These are phyloP conservation scores for Nakazawaea pomicola DNA, from an alignment of 805 yeast genomes.

Conservation along the genomic window DNA sequence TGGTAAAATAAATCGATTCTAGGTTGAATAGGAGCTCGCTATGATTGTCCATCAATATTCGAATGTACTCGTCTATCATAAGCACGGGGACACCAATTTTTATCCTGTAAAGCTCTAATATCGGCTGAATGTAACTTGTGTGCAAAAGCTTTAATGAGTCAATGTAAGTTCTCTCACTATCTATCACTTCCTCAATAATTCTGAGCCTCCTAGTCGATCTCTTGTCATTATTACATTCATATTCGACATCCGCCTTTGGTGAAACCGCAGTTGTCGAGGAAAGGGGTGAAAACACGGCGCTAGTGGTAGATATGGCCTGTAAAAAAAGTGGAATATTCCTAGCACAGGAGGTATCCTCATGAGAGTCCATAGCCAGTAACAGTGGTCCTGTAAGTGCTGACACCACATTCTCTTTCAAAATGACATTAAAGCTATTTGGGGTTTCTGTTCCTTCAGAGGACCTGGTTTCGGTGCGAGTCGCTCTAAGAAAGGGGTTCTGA, in stretches of 20 bases:
- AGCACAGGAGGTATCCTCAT: too few species aligned
- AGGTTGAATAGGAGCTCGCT: slow-evolving; percentile 24
- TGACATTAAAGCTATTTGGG: too few species aligned
- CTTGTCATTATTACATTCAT: background rate
- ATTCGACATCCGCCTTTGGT: background rate
- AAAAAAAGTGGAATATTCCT: too few species aligned
- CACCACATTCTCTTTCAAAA: too few species aligned
- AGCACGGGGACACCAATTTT: slow-evolving; percentile 31
- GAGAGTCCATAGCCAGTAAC: too few species aligned
- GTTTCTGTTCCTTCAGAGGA: background rate
- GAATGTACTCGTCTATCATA: slow-evolving; percentile 25
- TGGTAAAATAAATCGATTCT: slow-evolving; percentile 16
- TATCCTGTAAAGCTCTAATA: slow-evolving; percentile 18
- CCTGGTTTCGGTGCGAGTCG: background rate
- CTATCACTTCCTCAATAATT: slow-evolving; percentile 40
- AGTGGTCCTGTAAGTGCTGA: too few species aligned
- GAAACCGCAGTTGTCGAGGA: background rate
- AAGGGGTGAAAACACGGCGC: background rate
- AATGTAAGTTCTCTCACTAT: slow-evolving; percentile 45
- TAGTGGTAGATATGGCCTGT: background rate
- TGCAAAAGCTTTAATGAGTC: slow-evolving; percentile 37
- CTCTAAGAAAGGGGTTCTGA: background rate
- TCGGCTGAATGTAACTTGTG: slow-evolving; percentile 37
- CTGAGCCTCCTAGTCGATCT: slow-evolving; percentile 17
- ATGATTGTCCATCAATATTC: slow-evolving; percentile 28